Base-by-base conservation (phyloP, 2,329 filamentous ascomycete species). In the Fusarium nisikadoi region DNA sequence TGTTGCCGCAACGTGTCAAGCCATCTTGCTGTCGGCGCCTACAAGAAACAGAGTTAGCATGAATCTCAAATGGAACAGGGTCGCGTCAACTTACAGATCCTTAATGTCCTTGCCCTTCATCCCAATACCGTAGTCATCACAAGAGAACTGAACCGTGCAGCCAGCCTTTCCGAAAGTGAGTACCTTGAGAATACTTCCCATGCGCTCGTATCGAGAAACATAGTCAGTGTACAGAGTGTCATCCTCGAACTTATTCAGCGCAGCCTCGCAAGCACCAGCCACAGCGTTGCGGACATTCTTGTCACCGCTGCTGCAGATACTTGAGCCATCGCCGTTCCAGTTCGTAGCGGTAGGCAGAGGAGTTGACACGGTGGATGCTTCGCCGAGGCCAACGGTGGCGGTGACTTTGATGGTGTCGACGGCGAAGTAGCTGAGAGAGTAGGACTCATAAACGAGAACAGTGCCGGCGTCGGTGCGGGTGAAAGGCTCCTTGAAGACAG, bases 81-180 rank as follows among this genome's bases (percentile, higher is more conserved):
- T 14, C 2, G 1, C 7, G 14, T 25, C 20, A 52, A 66, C 64
- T 67, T 67, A 67, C 64, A 67, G 35, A 9, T 52, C 41, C 25
- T 67, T 67, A 1, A 67, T 67, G 2, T 67, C 64, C 1, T 29
- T 67, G 8, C 64, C 64, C 46, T 67, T 67, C 64, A 67, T 67
- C 6, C 62, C 64, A 14, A 66, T 66, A 9, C 46, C 62, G 5
- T 67, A 67, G 8, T 67, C 64, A 17, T 67, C 62, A 7, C 64
- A 67, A 2, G 62, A 52, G 16, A 52, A 67, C n/a, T 67, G 64
- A 3, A 67, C 45, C 11, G 46, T 67, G 1, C 64, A 67, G 6
- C 64, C 41, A 9, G 64, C 64, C 19, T 67, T 41, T 1, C 64
- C 53, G 2, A 66, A 59, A 4, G 43, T 66, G 2, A 66, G 17